Evolutionary conservation across 1,284 basidiomycete genomes (phyloP).

Genomic region (Wallemia mellicola): DNA sequence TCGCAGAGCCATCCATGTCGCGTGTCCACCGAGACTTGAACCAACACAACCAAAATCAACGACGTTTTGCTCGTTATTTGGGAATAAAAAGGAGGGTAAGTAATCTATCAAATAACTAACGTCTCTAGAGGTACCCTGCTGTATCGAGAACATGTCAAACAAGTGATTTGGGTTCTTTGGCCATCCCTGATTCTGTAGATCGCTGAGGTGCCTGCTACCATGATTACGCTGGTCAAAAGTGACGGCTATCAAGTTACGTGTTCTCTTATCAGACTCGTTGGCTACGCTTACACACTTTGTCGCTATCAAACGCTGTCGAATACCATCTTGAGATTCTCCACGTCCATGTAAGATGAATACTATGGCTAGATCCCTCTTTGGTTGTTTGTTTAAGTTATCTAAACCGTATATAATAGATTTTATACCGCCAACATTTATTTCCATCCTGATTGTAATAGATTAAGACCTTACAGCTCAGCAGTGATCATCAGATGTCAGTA

Average conservation of each 20-base stretch:
- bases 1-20: conserved; percentile 34
- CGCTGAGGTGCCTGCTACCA: conserved; percentile 12
- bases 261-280: background rate
- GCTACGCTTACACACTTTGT: background rate
- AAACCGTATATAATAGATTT: background rate
- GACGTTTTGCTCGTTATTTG: conserved; percentile 30
- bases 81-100: conserved; percentile 45
- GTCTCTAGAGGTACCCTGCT: conserved; percentile 36
- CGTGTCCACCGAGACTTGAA: conserved; percentile 45
- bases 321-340: conserved; percentile 1
- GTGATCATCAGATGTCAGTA: background rate
- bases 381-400: background rate
- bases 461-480: too few species aligned
- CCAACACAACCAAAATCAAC: conserved; percentile 35
- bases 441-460: background rate
- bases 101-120: conserved; percentile 53
- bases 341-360: conserved; percentile 36
- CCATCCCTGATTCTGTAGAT: conserved; percentile 13
- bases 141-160: conserved; percentile 14
- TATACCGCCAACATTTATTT: background rate
- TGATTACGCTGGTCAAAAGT: conserved; percentile 16
- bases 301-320: background rate
- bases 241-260: conserved; percentile 12
- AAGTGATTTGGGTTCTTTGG: conserved; percentile 8
- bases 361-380: conserved; percentile 17